Percentiles rank a stretch among this genome's conserved stretches.
phyloP scores from a whole-genome alignment of 1,284 basidiomycete genomes.

The Serendipita sp. region DNA sequence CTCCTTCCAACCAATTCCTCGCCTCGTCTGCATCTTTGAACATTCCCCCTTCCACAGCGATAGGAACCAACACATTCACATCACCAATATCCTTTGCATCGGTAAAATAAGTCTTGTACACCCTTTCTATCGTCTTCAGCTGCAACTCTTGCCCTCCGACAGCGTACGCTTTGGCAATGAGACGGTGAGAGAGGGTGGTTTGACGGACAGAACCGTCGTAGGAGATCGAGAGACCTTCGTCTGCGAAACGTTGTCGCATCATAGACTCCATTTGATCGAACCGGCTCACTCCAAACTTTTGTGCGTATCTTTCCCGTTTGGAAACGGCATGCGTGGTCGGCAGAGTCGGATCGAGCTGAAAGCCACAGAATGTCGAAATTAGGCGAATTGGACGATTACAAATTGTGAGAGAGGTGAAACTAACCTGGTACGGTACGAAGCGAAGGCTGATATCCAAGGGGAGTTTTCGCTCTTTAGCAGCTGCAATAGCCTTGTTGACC shows the following conservation, averaged over 20 bases:
- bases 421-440: not conserved
- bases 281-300: not conserved
- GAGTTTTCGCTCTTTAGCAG: not conserved
- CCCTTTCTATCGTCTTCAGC: not conserved
- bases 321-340: not conserved
- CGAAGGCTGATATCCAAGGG: not conserved
- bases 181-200: conserved; percentile 2
- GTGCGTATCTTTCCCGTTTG: not conserved
- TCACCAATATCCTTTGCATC: not conserved
- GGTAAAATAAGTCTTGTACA: not conserved
- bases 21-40: not conserved
- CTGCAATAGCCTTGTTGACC: not conserved
- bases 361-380: not conserved
- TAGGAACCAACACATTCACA: not conserved
- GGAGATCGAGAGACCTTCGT: not conserved
- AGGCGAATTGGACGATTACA: not conserved
- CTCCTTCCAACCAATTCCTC: not conserved
- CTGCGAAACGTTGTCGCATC: not conserved
- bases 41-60: not conserved
- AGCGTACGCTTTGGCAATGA: not conserved
- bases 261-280: conserved; percentile 5
- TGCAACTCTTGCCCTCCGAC: not conserved
- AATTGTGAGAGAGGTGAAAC: not conserved
- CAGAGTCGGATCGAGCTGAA: not conserved
- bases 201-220: not conserved